These are phyloP conservation scores for Podila minutissima DNA, from an alignment of 192 early-diverging fungal species.

Conservation along the genomic window DNA sequence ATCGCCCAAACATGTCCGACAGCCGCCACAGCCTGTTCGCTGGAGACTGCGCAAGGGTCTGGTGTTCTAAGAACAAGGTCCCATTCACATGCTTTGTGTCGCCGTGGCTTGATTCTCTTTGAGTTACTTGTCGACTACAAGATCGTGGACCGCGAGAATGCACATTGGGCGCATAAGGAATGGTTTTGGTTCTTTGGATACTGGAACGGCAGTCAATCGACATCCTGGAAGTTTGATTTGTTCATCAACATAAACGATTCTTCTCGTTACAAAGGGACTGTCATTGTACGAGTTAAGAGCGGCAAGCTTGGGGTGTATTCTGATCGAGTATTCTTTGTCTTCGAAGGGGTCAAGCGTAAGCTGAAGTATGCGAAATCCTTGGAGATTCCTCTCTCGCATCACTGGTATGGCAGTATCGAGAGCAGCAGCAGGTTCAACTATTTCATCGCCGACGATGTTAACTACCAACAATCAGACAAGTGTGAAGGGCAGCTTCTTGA, in stretches of 20 bases:
- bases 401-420: background rate
- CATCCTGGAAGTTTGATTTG: background rate
- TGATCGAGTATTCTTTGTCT: background rate
- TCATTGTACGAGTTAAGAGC: background rate
- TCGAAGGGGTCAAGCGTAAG: background rate
- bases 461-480: too few species aligned
- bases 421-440: background rate
- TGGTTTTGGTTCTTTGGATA: background rate
- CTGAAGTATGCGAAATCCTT: background rate
- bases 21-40: background rate
- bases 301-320: background rate
- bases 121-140: background rate
- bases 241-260: conserved; percentile 5
- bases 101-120: conserved; percentile 1
- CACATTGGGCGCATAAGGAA: background rate
- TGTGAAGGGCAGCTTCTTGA: too few species aligned
- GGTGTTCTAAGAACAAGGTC: conserved; percentile 2
- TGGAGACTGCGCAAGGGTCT: background rate
- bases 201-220: background rate
- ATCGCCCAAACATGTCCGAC: background rate
- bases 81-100: conserved; percentile 2
- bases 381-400: background rate
- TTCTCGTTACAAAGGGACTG: background rate
- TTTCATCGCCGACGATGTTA: background rate
- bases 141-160: background rate